Base-by-base conservation (phyloP, 805 yeast species). In the Candida cerambycidarum region DNA sequence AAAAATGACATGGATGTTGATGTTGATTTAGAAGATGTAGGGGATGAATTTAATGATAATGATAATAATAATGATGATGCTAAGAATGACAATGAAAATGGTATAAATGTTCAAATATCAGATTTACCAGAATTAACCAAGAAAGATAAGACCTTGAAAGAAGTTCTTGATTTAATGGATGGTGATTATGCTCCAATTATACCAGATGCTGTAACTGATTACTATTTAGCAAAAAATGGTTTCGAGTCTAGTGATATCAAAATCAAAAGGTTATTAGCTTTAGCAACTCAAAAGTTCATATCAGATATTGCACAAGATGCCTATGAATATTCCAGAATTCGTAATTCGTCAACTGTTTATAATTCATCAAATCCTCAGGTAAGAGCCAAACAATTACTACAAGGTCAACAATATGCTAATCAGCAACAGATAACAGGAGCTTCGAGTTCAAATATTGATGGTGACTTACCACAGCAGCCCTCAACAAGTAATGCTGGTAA, bases 301-400 rank as follows among this genome's bases (percentile, higher is more conserved):
- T 81, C 90, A 47, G 99, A 93, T 60, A 83, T 93, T 23, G 97
- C 99, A 1, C 88, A 89, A 12, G 98, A 93, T 58, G 97, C 99
- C 0, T 93, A 89, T 59, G 99, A 93, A 60, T 90, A 89, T 59
- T 86, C 96, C 7, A 73, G 98, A 47, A 93, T 93, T 51, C 76
- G 98, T 48, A 87, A 93, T n/a, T 73, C 87, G 4, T 80, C 89
- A 10, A 81, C 96, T 0, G 95, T 90, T n/a, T 82, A 86, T 55
- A 83, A 84, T 54, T 80, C 95, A 4, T 75, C 86, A 33, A 88
- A 88, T 57, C 95, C 96, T 6, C 95, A 87, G 59, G 84, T 82
- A 1, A 74, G 95, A 56, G 95, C 93, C 0, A 77, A 88, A 53
- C 92, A 88, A 24, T 69, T 88, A 41, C 60, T 76, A 57, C 83